A percentile compares a stretch with the other conserved stretches of the same genome.
Conservation (phyloP, 2,329 filamentous ascomycete genomes). For the Meredithiella fracta region DNA sequence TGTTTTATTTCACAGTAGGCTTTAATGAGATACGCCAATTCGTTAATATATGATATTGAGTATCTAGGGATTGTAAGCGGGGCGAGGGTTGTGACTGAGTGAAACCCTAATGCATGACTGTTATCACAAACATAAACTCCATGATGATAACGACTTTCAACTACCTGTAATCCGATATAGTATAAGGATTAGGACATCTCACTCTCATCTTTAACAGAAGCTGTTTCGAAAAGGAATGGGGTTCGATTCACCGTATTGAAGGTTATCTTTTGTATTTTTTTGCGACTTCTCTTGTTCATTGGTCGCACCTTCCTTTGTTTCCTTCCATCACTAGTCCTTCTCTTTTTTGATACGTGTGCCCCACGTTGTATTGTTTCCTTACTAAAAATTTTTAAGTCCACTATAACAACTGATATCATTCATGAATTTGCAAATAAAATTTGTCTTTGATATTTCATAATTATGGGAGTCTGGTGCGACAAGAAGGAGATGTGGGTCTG, state of each 20-base stretch:
- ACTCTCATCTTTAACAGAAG: not conserved
- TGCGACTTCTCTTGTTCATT: not conserved
- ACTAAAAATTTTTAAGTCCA: no score
- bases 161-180: slow-evolving; percentile 1
- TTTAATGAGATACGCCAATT: slow-evolving; percentile 14
- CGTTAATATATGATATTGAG: not conserved
- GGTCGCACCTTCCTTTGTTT: not conserved
- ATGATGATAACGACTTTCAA: not conserved
- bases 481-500: not conserved
- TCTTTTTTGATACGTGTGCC: not conserved
- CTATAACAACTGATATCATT: no score
- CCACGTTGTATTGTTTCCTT: not conserved
- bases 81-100: not conserved
- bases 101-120: not conserved
- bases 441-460: no score
- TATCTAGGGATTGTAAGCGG: not conserved
- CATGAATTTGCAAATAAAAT: no score
- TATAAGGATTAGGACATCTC: slow-evolving; percentile 3
- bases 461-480: not conserved
- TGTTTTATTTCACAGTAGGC: slow-evolving; percentile 3
- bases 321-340: not conserved
- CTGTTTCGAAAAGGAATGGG: slow-evolving; percentile 16
- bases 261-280: slow-evolving; percentile 1
- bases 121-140: not conserved
- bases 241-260: slow-evolving; percentile 18